phyloP scores from a whole-genome alignment of 2,329 filamentous ascomycete species.

The Penicillium fuscoglaucum region DNA sequence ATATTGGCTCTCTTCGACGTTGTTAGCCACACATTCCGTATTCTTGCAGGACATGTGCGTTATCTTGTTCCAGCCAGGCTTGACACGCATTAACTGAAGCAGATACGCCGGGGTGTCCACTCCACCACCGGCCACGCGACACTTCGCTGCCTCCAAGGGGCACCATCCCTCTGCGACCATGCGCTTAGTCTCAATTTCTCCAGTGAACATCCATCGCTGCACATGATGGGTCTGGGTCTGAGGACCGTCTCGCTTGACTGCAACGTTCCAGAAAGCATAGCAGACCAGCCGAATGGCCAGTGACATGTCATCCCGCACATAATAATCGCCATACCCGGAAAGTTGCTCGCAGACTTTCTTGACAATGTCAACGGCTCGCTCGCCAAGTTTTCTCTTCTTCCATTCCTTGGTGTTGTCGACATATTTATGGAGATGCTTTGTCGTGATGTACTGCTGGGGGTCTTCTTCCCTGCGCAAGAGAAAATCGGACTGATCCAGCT shows the following conservation, averaged over 20 bases:
- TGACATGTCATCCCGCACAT: neutral
- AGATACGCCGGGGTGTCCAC: neutral
- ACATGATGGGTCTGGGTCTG: neutral
- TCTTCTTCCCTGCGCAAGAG: neutral
- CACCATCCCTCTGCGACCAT: neutral
- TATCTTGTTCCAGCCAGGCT: neutral
- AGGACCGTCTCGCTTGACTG: neutral
- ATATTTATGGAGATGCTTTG: constrained; percentile 11
- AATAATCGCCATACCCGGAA: neutral
- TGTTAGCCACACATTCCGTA: constrained; percentile 15
- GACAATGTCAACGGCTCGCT: constrained; percentile 11
- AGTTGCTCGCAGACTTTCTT: constrained; percentile 11
- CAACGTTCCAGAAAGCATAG: neutral
- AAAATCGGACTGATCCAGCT: constrained; percentile 13
- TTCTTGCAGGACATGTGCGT: neutral
- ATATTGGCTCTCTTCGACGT: constrained; percentile 15
- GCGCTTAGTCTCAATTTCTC: neutral
- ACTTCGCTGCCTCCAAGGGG: neutral
- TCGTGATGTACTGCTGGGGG: constrained; percentile 5
- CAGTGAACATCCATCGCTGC: neutral
- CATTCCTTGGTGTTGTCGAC: constrained; percentile 11
- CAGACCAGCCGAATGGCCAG: neutral
- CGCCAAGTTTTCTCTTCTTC: constrained; percentile 12
- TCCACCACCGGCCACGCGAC: neutral
- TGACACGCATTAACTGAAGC: neutral